Percentiles rank a stretch among this genome's conserved stretches.
Conservation (phyloP, 768 basidiomycete genomes). For the Hydnum rufescens region DNA sequence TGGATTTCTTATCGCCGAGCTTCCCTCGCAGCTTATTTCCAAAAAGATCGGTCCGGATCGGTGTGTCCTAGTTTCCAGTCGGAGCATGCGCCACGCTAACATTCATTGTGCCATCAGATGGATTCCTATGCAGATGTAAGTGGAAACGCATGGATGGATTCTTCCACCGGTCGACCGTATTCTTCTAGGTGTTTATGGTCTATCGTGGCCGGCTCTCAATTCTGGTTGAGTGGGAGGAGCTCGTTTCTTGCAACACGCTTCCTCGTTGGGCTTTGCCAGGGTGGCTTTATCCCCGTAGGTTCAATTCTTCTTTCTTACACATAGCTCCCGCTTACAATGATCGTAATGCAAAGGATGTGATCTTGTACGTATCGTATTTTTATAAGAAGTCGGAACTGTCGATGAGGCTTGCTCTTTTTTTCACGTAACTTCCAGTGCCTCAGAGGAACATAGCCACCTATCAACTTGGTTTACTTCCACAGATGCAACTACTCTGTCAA, state of each 20-base stretch:
- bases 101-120: constrained; percentile 17
- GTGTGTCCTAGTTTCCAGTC: constrained; percentile 19
- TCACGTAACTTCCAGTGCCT: neutral
- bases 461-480: constrained; percentile 35
- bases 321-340: too few relatives aligned
- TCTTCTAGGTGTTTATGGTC: constrained; percentile 1
- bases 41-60: constrained; percentile 49
- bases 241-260: constrained; percentile 25
- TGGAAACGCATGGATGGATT: too few relatives aligned
- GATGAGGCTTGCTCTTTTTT: constrained; percentile 11
- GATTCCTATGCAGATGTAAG: constrained; percentile 41
- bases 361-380: constrained; percentile 46
- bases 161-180: too few relatives aligned
- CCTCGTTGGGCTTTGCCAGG: constrained; percentile 39
- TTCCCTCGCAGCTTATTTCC: constrained; percentile 47
- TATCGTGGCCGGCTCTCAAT: neutral
- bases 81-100: too few relatives aligned
- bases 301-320: too few relatives aligned
- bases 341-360: too few relatives aligned
- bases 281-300: constrained; percentile 41
- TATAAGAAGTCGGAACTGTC: constrained; percentile 37
- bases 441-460: too few relatives aligned
- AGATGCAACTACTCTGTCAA: constrained; percentile 34
- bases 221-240: too few relatives aligned
- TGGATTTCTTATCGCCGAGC: constrained; percentile 32